Base-by-base conservation (phyloP, 228 moss, liverwort and hornwort species). In the Sphagnum magellanicum region DNA sequence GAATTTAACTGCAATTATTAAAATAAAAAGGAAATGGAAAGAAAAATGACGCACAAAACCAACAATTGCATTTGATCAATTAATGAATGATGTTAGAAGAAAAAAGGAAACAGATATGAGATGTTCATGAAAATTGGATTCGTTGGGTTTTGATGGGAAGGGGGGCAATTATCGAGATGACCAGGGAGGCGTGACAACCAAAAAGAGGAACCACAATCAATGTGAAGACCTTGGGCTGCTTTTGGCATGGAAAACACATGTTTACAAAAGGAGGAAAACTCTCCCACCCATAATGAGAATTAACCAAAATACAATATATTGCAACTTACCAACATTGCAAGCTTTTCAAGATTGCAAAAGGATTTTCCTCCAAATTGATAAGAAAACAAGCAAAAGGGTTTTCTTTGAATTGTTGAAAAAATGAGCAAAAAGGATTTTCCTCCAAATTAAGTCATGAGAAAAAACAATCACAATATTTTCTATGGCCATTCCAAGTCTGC, bases 211-310 rank as follows among this genome's bases (percentile, higher is more conserved):
- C 97, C 97, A 79, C 90, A 91, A 67, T 98, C 93, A 1, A 91
- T 78, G 67, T 98, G 93, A 76, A 93, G 80, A 32, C 97, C 97
- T 50, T 93, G 70, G 1, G 85, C 81, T 63, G 87, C 93, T 79
- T 98, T 93, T 13, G 93, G 97, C 93, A 93, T 93, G 13, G 97
- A 86, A 70, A 93, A 98, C 7, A 93, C 69, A 93, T 97, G 81
- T 73, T 47, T 51, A 62, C 3, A 32, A 32, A 3, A 32, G 32
- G 3, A 32, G 32, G 32, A 32, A 32, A 32, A 32, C 3, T 32
- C 32, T 32, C 32, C 32, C 32, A 32, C 32, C 32, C 1, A 3
- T 3, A 32, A 32, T 32, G 3, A 32, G 3, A 32, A 32, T 0
- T 32, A 3, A 32, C 32, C 32, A 32, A 32, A 32, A 32, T 32